Evolutionary conservation across 805 yeast genomes (phyloP), one percentile per base, ranked within the genome.

Genomic region (Barnettozyma botsteinii): DNA sequence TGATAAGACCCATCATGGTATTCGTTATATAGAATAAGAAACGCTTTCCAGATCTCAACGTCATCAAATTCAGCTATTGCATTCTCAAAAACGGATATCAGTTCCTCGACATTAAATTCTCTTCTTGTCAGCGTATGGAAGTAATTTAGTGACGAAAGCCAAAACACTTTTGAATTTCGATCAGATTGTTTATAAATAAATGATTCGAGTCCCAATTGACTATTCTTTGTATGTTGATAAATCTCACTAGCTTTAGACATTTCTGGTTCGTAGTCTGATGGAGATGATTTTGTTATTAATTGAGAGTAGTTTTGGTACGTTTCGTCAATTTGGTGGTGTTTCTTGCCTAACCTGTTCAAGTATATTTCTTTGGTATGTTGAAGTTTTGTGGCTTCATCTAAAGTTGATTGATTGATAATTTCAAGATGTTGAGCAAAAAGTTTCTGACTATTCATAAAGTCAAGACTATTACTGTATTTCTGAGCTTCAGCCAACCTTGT

Each of bases 311-410:
- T 55, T 9, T 60, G 52, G 47, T 61, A 68, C 0, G 77, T 66
- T 0, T 63, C 61, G 4, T 69, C 71, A 7, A 73, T 40, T 3
- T 55, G 48, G 1, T 49, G 41, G 51, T 73, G 78, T 0, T 79
- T 79, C 9, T 51, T 46, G 2, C 48, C 29, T 5, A 77, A 50
- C 29, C 73, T 53, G 21, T 57, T 48, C 5, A 60, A 13, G 29
- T 45, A 51, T 4, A 34, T 19, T 3, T 22, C 14, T 23, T 32
- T 31, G 7, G 28, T 13, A 14, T 3, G 31, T 11, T 30, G 27
- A 9, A 33, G 2, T 15, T 17, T 25, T 3, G 19, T 29, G 7
- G 12, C 2, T 4, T 25, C 30, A 11, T 11, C 29, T 14, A 28
- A 19, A 2, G 7, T 12, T n/a, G 25, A 25, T 1, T 21, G 9